Base-by-base conservation (phyloP, 306 rosid genomes). In the Dalbergia cultrata region DNA sequence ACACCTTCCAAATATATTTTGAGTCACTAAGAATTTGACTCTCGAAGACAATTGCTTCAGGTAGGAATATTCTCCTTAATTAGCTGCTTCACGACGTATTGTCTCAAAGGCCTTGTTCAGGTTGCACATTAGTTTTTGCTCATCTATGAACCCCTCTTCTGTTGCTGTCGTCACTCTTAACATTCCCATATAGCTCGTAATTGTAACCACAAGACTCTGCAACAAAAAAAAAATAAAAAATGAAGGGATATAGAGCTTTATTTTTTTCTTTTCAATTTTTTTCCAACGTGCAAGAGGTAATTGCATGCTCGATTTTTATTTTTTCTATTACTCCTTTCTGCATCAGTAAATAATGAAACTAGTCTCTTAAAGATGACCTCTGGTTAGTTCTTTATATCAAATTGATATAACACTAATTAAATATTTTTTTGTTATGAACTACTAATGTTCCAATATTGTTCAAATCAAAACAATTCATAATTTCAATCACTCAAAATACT, bases 141-240 rank as follows among this genome's bases (percentile, higher is more conserved):
- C 73, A 35, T 76, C 65, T 64, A 76, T 64, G 73, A 50, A 64
- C 3, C 65, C 80, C 52, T 64, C 60, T 34, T 76, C 43, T 11
- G 72, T 50, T 50, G 44, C 6, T 18, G 17, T 34, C 13, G 80
- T 76, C 39, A 76, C 72, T 50, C 80, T 64, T 64, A 76, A 18
- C 80, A 64, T 35, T 8, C 80, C 80, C 72, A 76, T 76, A 76
- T 76, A 76, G 53, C 80, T 76, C n/a, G 65, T 50, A 17, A 76
- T 64, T 34, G 80, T 17, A 64, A 76, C 19, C n/a, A 49, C 54
- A 6, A 76, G 41, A 50, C 72, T 76, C 72, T 76, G 64, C 72
- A 49, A 76, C 50, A 59, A 22, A 0, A 26, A 26, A n/a, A n/a
- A n/a, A n/a, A n/a, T n/a, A n/a, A n/a, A n/a, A 7, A 59, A 19